These are phyloP conservation scores for Oidiodendron maius DNA, from an alignment of 495 filamentous ascomycete genomes.

Conservation along the genomic window DNA sequence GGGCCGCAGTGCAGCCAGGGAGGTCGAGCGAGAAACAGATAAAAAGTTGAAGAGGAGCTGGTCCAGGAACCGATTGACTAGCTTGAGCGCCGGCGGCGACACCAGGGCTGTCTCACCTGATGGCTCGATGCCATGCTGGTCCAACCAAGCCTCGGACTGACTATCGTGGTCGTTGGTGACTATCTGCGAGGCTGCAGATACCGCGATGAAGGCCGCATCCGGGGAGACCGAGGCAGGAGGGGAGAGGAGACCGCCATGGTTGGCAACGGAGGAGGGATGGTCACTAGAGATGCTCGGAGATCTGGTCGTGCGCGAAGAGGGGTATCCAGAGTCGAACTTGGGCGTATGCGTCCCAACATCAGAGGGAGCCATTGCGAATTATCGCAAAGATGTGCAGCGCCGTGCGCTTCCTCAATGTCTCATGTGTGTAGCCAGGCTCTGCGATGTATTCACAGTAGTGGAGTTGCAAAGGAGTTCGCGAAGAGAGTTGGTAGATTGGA, in stretches of 20 bases:
- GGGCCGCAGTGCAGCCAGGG: conserved; percentile 68
- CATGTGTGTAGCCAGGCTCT: background rate
- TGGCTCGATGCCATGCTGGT: conserved; percentile 57
- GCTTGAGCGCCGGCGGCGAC: conserved; percentile 64
- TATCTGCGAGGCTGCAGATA: conserved; percentile 84
- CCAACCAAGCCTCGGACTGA: conserved; percentile 58
- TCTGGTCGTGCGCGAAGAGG: conserved; percentile 8
- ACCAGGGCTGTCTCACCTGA: conserved; percentile 65
- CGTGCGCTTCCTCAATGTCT: conserved; percentile 1
- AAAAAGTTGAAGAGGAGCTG: conserved; percentile 88
- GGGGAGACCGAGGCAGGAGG: conserved; percentile 65
- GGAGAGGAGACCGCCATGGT: conserved; percentile 45
- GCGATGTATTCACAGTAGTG: no score
- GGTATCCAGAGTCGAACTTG: background rate
- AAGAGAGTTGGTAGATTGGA: background rate
- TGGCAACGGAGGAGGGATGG: conserved; percentile 37
- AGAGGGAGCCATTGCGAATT: conserved; percentile 9
- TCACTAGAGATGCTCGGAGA: conserved; percentile 52
- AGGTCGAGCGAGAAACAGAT: conserved; percentile 72
- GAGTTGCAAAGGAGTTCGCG: background rate
- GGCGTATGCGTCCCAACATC: conserved; percentile 3
- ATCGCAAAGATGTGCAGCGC: background rate
- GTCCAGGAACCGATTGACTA: conserved; percentile 91
- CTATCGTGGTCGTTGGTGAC: conserved; percentile 82
- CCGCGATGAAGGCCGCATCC: conserved; percentile 80